These are phyloP conservation scores for Vanrija humicola DNA, from an alignment of 1,284 basidiomycete species.

Conservation along the genomic window DNA sequence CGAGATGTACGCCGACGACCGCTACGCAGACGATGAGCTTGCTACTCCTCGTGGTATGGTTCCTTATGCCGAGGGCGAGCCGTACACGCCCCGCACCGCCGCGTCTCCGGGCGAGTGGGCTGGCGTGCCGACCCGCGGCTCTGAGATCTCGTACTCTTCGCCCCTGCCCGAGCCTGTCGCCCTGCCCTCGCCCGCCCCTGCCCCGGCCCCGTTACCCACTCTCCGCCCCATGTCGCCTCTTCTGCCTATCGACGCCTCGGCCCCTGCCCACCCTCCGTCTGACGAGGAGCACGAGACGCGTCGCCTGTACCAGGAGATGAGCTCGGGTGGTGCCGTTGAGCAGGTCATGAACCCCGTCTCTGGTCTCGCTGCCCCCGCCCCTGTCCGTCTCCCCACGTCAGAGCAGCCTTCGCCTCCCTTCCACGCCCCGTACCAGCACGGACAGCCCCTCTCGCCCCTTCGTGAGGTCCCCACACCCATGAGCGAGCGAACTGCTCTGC, in stretches of 20 bases:
- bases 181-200: background rate
- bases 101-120: conserved; percentile 19
- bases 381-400: conserved; percentile 11
- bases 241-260: conserved; percentile 9
- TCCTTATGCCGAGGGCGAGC: conserved; percentile 6
- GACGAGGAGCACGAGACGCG: conserved; percentile 24
- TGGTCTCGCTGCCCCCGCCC: background rate
- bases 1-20: conserved; percentile 28
- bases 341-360: conserved; percentile 22
- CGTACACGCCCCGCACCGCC: conserved; percentile 25
- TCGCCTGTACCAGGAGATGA: conserved; percentile 41
- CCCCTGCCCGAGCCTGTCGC: background rate
- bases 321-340: conserved; percentile 32
- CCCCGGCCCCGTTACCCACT: conserved; percentile 24
- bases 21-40: conserved; percentile 18
- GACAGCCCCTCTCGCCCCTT: conserved; percentile 42
- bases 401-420: conserved; percentile 10
- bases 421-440: conserved; percentile 42
- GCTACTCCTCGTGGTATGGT: background rate
- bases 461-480: conserved; percentile 36
- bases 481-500: background rate
- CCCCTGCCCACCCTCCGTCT: conserved; percentile 23
- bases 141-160: background rate
- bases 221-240: conserved; percentile 37
- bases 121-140: background rate